Percentiles rank a stretch among this genome's conserved stretches.
Conservation (phyloP, 345 rosid species). For the Reutealis trisperma region DNA sequence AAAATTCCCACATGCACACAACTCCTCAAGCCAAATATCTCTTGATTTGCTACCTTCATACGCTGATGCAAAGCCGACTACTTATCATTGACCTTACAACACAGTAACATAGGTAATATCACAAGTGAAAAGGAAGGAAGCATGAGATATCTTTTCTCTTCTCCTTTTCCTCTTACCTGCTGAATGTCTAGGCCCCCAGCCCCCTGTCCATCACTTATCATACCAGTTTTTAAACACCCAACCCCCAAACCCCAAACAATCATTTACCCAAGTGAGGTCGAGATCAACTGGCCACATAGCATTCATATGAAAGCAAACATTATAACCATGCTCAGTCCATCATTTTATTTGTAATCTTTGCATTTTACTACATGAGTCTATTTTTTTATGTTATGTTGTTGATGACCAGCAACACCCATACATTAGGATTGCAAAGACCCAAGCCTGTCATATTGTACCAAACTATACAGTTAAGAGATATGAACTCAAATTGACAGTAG, state of each 20-base stretch:
- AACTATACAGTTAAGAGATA: not conserved
- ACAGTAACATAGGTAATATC: not conserved
- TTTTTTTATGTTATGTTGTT: not conserved
- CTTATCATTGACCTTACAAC: not conserved
- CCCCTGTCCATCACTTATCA: not conserved
- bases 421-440: not conserved
- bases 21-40: not conserved
- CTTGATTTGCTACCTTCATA: not conserved
- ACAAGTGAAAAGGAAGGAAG: not conserved
- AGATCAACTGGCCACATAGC: not conserved
- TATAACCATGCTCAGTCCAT: not conserved
- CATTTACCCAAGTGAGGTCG: not conserved
- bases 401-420: not conserved
- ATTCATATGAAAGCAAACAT: not conserved
- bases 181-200: not conserved
- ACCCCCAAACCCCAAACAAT: not conserved
- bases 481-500: not conserved
- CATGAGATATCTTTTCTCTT: not conserved
- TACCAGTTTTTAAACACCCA: not conserved
- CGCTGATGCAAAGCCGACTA: not conserved
- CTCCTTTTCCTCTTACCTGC: no score
- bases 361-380: not conserved
- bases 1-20: not conserved
- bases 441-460: not conserved
- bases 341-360: not conserved